These are phyloP conservation scores for Jacaranda mimosifolia DNA, from an alignment of 257 asterid species.

Conservation along the genomic window DNA sequence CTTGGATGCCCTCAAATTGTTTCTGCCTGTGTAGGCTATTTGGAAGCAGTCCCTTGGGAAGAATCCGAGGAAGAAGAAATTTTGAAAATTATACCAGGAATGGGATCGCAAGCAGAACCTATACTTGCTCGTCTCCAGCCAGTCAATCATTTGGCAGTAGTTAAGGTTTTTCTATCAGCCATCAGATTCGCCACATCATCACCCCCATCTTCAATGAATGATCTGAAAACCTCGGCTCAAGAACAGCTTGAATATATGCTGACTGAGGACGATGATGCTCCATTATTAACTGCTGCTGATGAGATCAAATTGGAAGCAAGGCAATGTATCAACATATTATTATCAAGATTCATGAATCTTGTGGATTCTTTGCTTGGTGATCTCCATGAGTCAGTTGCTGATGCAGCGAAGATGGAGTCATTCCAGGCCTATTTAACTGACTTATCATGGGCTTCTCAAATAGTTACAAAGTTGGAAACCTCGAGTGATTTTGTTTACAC, in stretches of 20 bases:
- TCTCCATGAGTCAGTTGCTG: slow-evolving; percentile 48
- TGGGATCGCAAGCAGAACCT: slow-evolving; percentile 72
- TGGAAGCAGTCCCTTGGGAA: slow-evolving; percentile 98
- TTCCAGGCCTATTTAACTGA: slow-evolving; percentile 58
- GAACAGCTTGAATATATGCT: slow-evolving; percentile 92
- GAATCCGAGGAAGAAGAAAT: slow-evolving; percentile 94
- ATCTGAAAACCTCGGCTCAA: slow-evolving; percentile 80
- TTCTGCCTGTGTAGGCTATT: slow-evolving; percentile 68
- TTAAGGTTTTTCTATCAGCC: slow-evolving; percentile 67
- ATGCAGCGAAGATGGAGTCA: slow-evolving; percentile 43
- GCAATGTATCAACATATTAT: slow-evolving; percentile 49
- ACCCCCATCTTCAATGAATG: slow-evolving; percentile 57
- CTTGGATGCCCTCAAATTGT: slow-evolving; percentile 80
- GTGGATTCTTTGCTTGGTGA: slow-evolving; percentile 56
- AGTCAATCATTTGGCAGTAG: slow-evolving; percentile 54
- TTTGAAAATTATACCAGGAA: slow-evolving; percentile 66
- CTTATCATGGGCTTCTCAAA: slow-evolving; percentile 79
- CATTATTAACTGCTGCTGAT: slow-evolving; percentile 66
- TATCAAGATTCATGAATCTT: slow-evolving; percentile 53
- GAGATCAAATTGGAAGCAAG: slow-evolving; percentile 61
- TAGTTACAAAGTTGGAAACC: slow-evolving; percentile 67
- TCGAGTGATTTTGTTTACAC: slow-evolving; percentile 57
- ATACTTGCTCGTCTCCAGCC: slow-evolving; percentile 89
- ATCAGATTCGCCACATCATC: slow-evolving; percentile 80
- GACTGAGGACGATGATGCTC: slow-evolving; percentile 92